Evolutionary conservation across 768 basidiomycete genomes (phyloP).

Genomic region (Pholiota molesta): DNA sequence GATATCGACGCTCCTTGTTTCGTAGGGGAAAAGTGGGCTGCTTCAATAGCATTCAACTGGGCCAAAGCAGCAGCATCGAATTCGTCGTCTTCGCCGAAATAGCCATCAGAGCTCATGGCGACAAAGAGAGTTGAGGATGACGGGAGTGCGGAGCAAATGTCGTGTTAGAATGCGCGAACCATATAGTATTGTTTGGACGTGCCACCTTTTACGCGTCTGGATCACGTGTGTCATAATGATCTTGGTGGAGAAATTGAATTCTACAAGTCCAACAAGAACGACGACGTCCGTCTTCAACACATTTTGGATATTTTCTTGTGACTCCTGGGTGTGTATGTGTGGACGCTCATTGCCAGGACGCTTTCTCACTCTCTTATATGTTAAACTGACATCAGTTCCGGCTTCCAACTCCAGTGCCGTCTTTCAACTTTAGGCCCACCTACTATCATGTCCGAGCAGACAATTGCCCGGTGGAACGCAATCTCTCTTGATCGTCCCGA

Average conservation of each 20-base stretch:
- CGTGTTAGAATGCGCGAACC: too few species aligned
- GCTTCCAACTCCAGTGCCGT: neutral
- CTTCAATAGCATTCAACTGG: slow-evolving; percentile 74
- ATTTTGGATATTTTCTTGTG: neutral
- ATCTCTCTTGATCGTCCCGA: slow-evolving; percentile 49
- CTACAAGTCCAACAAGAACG: too few species aligned
- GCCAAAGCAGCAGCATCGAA: slow-evolving; percentile 60
- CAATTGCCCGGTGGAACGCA: slow-evolving; percentile 74
- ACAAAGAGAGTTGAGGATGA: neutral
- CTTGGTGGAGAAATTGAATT: neutral
- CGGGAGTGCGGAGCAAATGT: neutral
- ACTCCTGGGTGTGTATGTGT: neutral
- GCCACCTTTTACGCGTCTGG: slow-evolving; percentile 25
- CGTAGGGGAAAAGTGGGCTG: slow-evolving; percentile 44
- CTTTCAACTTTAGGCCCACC: neutral
- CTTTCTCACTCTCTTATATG: neutral
- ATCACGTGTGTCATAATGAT: slow-evolving; percentile 27
- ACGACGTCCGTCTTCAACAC: neutral
- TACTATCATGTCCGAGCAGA: slow-evolving; percentile 59
- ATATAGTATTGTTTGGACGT: neutral
- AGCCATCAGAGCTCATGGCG: slow-evolving; percentile 79
- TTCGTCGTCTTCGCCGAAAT: slow-evolving; percentile 66
- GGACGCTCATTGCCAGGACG: neutral
- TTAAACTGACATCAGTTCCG: neutral
- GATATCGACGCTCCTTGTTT: slow-evolving; percentile 11